phyloP scores from a whole-genome alignment of 352 stramenopile genomes.

The Blastocystis sp. region DNA sequence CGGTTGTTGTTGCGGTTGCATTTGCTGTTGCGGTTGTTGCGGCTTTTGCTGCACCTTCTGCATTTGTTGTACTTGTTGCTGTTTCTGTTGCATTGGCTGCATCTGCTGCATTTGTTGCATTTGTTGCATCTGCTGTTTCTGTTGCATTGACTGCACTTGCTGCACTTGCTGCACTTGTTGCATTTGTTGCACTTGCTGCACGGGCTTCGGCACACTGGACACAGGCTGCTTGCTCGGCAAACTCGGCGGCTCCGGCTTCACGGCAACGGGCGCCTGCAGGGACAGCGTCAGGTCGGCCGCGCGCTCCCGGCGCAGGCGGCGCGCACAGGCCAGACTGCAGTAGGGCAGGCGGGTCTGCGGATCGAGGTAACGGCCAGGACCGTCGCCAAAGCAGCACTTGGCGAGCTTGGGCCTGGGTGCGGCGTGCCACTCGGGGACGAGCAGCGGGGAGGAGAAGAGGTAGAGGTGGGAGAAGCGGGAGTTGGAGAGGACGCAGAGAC shows the following conservation, averaged over 20 bases:
- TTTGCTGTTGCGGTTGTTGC: too few species aligned
- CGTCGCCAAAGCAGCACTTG: slow-evolving; percentile 22
- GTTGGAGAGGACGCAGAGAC: slow-evolving; percentile 27
- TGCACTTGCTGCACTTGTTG: too few species aligned
- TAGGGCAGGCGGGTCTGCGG: background rate
- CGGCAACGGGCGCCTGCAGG: background rate
- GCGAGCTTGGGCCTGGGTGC: background rate
- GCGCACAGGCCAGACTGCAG: background rate
- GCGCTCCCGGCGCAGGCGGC: background rate
- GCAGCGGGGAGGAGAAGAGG: slow-evolving; percentile 37
- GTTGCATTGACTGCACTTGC: too few species aligned
- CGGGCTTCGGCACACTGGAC: too few species aligned
- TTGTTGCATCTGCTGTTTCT: too few species aligned
- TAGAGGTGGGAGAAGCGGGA: background rate
- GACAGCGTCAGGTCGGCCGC: background rate
- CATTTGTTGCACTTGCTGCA: too few species aligned
- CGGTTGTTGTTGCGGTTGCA: too few species aligned
- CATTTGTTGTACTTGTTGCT: too few species aligned
- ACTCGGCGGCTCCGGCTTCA: background rate
- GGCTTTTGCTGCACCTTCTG: too few species aligned
- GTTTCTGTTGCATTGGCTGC: too few species aligned
- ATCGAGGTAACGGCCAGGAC: slow-evolving; percentile 2
- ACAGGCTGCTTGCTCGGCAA: background rate
- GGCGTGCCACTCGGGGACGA: background rate
- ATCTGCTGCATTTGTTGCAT: too few species aligned